Evolutionary conservation across 495 filamentous ascomycete genomes (phyloP).

Genomic region (Xylaria flabelliformis): DNA sequence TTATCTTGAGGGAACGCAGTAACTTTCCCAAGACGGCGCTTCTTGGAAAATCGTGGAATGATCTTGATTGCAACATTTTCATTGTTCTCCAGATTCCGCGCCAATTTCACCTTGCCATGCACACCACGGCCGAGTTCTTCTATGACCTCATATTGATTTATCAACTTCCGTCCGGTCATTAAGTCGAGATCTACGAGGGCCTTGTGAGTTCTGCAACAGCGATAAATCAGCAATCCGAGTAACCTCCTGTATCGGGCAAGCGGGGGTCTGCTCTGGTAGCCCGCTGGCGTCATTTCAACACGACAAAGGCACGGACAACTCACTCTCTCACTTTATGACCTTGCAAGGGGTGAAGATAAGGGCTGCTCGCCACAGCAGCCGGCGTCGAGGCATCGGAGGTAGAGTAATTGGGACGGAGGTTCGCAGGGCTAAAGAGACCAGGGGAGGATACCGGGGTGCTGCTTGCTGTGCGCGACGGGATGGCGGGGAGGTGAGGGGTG

Average conservation of each 20-base stretch:
- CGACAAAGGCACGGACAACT: constrained; percentile 33
- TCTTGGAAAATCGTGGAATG: constrained; percentile 92
- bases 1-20: constrained; percentile 79
- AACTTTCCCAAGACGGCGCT: constrained; percentile 81
- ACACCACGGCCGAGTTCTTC: constrained; percentile 94
- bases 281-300: not conserved
- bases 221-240: constrained; percentile 8
- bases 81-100: constrained; percentile 74
- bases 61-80: constrained; percentile 97
- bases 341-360: constrained; percentile 68
- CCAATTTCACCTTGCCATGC: constrained; percentile 97
- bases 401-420: constrained; percentile 48
- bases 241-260: not conserved
- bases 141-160: constrained; percentile 97
- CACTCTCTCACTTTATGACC: constrained; percentile 67
- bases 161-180: constrained; percentile 87
- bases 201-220: constrained; percentile 70
- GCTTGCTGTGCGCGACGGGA: constrained; percentile 57
- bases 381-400: constrained; percentile 57
- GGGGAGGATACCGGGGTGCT: constrained; percentile 74
- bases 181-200: constrained; percentile 87
- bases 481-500: constrained; percentile 36
- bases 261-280: not conserved
- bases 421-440: constrained; percentile 66
- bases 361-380: constrained; percentile 52